Evolutionary conservation across 208 protist genomes (phyloP), one percentile per base, ranked within the genome.

Genomic region (Trypanosoma brucei): DNA sequence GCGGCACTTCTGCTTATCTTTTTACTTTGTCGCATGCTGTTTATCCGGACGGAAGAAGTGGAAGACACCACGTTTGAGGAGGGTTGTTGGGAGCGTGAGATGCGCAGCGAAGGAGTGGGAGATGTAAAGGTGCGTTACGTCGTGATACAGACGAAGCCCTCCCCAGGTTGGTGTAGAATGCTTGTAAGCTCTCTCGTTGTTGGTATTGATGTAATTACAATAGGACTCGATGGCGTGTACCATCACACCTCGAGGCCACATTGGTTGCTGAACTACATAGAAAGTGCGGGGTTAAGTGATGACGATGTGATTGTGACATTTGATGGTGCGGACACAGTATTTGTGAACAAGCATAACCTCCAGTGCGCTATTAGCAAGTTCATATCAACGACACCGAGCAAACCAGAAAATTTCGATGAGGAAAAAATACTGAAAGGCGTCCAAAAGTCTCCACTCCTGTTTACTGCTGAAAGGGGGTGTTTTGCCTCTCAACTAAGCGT

Each of bases 221-320:
- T 72, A 45, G 59, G 51, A 5, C 55, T 49, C 30, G 66, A 59
- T n/a, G 30, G 22, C 22, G 36, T 51, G 14, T 72, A 72, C 40
- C 31, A 38, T 13, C 66, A 72, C 31, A 37, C 44, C 3, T 1
- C 38, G 4, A 46, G 66, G 33, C 31, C 48, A 40, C 3, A 3
- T n/a, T 66, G 66, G 66, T 34, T 72, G 8, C n/a, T 66, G 36
- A 33, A 65, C 8, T 72, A 52, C 14, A 45, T 72, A n/a, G n/a
- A 42, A n/a, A 8, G 39, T 14, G 64, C 60, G 30, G 13, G 31
- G 2, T 44, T 72, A 1, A 45, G 37, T 11, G 66, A 63, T 48
- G 39, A 51, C 36, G 66, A 72, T 58, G 35, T 72, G 40, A 42
- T 72, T 22, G 42, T 72, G 2, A 46, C 44, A 7, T 45, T 59